Conservation (phyloP, 2,329 filamentous ascomycete species). For the Curvularia spicifera region DNA sequence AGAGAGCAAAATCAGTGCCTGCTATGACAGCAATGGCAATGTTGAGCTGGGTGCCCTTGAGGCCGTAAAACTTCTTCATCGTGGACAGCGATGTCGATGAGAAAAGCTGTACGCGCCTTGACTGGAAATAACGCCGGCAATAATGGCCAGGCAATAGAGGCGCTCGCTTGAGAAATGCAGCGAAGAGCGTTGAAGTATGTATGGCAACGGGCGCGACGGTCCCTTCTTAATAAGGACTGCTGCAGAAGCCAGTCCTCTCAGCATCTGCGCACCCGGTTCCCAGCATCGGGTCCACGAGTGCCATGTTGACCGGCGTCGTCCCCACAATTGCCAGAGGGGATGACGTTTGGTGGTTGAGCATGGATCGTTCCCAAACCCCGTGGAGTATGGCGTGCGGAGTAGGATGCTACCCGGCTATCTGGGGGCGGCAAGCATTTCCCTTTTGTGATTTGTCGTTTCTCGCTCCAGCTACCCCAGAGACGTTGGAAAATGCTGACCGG, state of each 20-base stretch:
- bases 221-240: slow-evolving; percentile 8
- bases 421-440: slow-evolving; percentile 6
- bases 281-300: slow-evolving; percentile 10
- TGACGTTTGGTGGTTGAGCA: slow-evolving; percentile 26
- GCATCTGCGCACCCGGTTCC: slow-evolving; percentile 10
- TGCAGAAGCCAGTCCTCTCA: slow-evolving; percentile 12
- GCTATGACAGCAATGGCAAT: slow-evolving; percentile 74
- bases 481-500: slow-evolving; percentile 1
- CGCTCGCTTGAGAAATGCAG: background rate
- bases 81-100: slow-evolving; percentile 3
- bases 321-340: slow-evolving; percentile 15
- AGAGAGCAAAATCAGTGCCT: slow-evolving; percentile 71
- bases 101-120: background rate
- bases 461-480: slow-evolving; percentile 2
- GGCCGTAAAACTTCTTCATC: slow-evolving; percentile 64
- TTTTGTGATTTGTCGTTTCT: slow-evolving; percentile 4
- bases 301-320: slow-evolving; percentile 20
- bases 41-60: slow-evolving; percentile 68
- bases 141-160: background rate
- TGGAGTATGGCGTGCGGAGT: slow-evolving; percentile 27
- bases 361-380: slow-evolving; percentile 17
- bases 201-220: slow-evolving; percentile 10
- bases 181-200: background rate
- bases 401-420: slow-evolving; percentile 13
- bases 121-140: slow-evolving; percentile 2